These are phyloP conservation scores for Sporothrix curviconia DNA, from an alignment of 2,329 filamentous ascomycete species.

Conservation along the genomic window DNA sequence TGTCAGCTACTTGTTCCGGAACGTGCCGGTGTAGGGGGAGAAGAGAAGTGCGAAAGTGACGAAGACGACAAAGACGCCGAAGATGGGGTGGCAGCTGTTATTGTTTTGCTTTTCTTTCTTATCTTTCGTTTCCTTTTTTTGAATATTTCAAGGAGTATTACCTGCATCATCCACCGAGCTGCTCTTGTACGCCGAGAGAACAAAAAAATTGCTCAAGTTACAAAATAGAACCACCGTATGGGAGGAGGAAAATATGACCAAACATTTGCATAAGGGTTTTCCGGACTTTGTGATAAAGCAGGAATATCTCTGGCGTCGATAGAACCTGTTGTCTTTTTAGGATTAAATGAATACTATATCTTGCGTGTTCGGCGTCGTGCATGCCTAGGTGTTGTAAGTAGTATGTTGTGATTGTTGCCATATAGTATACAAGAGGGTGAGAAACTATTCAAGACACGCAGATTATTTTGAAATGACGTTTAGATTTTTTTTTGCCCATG, in stretches of 20 bases:
- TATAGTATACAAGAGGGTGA: no score
- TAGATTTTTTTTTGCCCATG: constrained; percentile 8
- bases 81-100: background rate
- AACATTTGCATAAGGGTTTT: no score
- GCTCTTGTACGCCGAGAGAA: background rate
- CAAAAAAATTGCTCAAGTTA: no score
- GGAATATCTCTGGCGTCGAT: no score
- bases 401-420: background rate
- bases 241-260: no score
- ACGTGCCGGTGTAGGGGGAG: constrained; percentile 46
- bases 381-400: background rate
- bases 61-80: no score
- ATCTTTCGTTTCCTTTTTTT: background rate
- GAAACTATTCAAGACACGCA: no score
- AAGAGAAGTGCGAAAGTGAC: no score
- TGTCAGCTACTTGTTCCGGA: constrained; percentile 62
- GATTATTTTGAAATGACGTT: background rate
- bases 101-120: background rate
- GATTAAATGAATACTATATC: background rate
- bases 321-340: background rate
- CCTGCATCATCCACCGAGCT: background rate
- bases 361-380: background rate
- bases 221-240: no score
- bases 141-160: background rate
- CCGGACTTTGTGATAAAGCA: no score